Evolutionary conservation across 1,284 basidiomycete species (phyloP).

Genomic region (Lignosus rhinocerotis): DNA sequence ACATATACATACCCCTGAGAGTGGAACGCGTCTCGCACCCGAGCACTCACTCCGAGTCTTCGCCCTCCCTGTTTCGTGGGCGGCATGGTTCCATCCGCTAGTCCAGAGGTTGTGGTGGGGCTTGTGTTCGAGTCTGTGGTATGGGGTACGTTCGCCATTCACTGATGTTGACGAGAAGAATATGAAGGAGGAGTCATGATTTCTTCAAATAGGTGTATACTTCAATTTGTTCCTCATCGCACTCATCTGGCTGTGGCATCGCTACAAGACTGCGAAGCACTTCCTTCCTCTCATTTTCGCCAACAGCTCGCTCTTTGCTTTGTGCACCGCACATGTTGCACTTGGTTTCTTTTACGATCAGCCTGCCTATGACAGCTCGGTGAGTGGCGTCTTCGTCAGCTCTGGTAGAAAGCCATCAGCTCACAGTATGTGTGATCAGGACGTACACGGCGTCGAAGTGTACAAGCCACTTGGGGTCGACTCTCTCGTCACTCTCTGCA

Average conservation of each 20-base stretch:
- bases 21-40: too few species aligned
- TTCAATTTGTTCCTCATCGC: not conserved
- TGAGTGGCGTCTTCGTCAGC: constrained; percentile 16
- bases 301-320: constrained; percentile 34
- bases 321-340: constrained; percentile 38
- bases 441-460: constrained; percentile 28
- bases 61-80: not conserved
- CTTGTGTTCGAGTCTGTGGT: not conserved
- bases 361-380: constrained; percentile 25
- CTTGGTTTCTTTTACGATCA: constrained; percentile 41
- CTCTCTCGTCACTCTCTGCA: constrained; percentile 37
- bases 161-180: not conserved
- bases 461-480: constrained; percentile 30
- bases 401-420: too few species aligned
- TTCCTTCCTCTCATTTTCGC: constrained; percentile 24
- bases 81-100: not conserved
- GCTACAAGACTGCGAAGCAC: not conserved
- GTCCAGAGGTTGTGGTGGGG: not conserved
- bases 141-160: not conserved
- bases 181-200: not conserved
- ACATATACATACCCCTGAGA: too few species aligned
- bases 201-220: not conserved
- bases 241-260: not conserved
- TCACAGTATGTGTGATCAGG: not conserved
- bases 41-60: too few species aligned